Evolutionary conservation across 2,329 filamentous ascomycete species (phyloP), one percentile per base, ranked within the genome.

Genomic region (Leptographium flavum): DNA sequence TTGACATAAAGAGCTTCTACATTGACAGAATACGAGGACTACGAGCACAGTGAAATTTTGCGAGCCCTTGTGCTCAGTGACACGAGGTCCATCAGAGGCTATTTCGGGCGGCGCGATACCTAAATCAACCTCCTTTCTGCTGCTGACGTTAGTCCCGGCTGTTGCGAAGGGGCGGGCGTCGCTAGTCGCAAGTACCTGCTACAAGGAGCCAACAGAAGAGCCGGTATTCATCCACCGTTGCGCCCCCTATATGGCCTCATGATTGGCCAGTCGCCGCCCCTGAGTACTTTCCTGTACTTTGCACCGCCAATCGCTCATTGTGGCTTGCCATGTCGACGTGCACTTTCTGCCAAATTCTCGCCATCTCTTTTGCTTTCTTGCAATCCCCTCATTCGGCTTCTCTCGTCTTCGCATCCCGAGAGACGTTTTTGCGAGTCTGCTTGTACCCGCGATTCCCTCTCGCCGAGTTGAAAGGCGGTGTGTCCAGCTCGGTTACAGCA

Each of bases 261-360:
- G 28, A 42, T 42, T 42, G 39, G 39, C 8, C 39, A 31, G 39
- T 17, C 21, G 14, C 28, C 28, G 13, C 39, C 25, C 17, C 22
- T 6, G 14, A 33, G 14, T 33, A 33, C 27, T 28, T 28, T 28
- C 8, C 13, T 33, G 31, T 39, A 39, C 21, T 30, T 14, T 28
- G 37, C 25, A 39, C 32, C 19, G 15, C 19, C 28, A 27, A 39
- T n/a, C 27, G 25, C 36, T 44, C 35, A 31, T 44, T 39, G 15
- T 31, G n/a, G 36, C 4, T 32, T 28, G 31, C 41, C 14, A n/a
- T 39, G 28, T 14, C 33, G 42, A 33, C 43, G 30, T 5, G 31
- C 21, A 37, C 39, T 39, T 44, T 46, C 19, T 42, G n/a, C n/a
- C n/a, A n/a, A n/a, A n/a, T n/a, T n/a, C 17, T 14, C 37, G n/a